Percentiles rank a stretch among this genome's conserved stretches.
These are phyloP conservation scores for Taxillus chinensis DNA, from an alignment of 164 flowering plant genomes.

Conservation along the genomic window DNA sequence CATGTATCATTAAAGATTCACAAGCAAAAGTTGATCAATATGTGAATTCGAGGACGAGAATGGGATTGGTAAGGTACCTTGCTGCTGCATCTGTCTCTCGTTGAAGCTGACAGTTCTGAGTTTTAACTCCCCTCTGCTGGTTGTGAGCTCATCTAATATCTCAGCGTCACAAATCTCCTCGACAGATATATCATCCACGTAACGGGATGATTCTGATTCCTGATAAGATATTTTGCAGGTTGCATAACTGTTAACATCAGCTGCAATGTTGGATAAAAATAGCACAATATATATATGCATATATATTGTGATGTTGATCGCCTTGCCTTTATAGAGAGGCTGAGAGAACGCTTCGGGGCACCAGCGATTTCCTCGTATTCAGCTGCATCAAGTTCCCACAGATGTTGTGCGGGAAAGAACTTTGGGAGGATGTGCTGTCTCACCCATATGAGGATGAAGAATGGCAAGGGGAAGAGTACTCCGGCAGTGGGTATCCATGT, in stretches of 20 bases:
- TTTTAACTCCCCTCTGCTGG: constrained; percentile 66
- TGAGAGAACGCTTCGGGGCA: constrained; percentile 14
- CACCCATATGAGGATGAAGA: constrained; percentile 32
- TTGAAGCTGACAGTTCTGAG: constrained; percentile 41
- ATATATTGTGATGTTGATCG: neutral
- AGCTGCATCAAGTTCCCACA: constrained; percentile 35
- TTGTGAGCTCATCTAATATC: constrained; percentile 70
- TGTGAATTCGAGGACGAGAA: no score
- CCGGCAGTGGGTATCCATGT: constrained; percentile 54
- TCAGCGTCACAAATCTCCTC: constrained; percentile 39
- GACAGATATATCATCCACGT: constrained; percentile 5
- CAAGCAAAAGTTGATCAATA: no score
- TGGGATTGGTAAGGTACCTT: no score
- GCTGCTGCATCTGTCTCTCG: constrained; percentile 16
- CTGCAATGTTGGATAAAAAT: neutral
- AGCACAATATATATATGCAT: no score
- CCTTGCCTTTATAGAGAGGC: constrained; percentile 17
- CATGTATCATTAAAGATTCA: no score
- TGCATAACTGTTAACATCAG: neutral
- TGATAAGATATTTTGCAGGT: constrained; percentile 2
- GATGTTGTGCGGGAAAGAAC: constrained; percentile 16
- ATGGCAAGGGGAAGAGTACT: constrained; percentile 37
- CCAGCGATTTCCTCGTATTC: constrained; percentile 33
- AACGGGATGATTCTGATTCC: constrained; percentile 13
- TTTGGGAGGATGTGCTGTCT: constrained; percentile 35